Base-by-base conservation (phyloP, 73 alveolate genomes). In the Paramecium sonneborni region DNA sequence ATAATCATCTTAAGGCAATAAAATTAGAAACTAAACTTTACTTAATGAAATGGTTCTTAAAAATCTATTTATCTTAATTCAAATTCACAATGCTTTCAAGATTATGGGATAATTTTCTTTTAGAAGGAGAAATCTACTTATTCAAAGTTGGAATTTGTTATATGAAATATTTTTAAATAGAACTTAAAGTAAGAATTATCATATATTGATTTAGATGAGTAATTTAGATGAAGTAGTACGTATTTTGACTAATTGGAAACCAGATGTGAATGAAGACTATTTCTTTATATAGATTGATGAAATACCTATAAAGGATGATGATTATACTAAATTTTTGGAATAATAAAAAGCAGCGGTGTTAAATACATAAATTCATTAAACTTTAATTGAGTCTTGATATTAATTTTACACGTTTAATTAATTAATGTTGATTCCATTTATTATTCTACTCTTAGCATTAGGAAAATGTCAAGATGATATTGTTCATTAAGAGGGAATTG, bases 51-150 rank as follows among this genome's bases (percentile, higher is more conserved):
- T 96, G 98, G 99, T 74, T 97, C 90, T 93, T 95, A 55, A 93
- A 93, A 55, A 92, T 97, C 44, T 97, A 76, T 68, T 67, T 96
- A 5, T 88, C 92, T 92, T 85, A 93, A 32, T 91, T 97, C 86
- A 95, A 94, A 76, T 74, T 92, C 48, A 93, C 95, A 30, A 95
- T 95, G 74, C 95, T 92, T 10, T 57, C 95, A 58, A 93, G 99
- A 79, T 95, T 97, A 5, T 95, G 98, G 97, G 99, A 97, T 90
- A 97, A 97, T 92, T 97, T 96, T 86, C 68, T 97, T 28, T 93
- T 97, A 35, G 98, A 97, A 85, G 99, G 99, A 46, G 97, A 96
- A 93, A 94, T 97, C 3, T 96, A 56, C 56, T 57, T 70, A 5
- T 85, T 56, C 23, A 85, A 85, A 85, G 92, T 70, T 30, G 92